Base-by-base conservation (phyloP, 2,329 filamentous ascomycete species). In the Talaromyces atroroseus region DNA sequence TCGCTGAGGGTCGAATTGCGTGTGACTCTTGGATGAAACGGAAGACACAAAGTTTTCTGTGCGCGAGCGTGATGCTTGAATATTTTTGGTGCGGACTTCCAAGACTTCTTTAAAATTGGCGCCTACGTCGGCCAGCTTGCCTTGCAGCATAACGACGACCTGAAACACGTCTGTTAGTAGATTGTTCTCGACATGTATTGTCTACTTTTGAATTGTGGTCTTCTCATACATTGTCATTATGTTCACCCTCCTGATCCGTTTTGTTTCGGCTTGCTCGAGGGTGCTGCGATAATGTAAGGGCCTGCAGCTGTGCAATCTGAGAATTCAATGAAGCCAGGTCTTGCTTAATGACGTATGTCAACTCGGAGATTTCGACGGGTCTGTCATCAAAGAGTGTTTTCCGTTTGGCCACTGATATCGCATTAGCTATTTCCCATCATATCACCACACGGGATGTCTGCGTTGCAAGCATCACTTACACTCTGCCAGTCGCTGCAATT, bases 331-430 rank as follows among this genome's bases (percentile, higher is more conserved):
- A 85, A 1, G 90, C 90, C 52, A 97, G 83, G 68, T 97, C 92
- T 78, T 97, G 92, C 77, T 97, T 97, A 79, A 97, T 96, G 68
- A 97, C 89, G 68, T 92, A 96, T 7, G 92, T 96, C 71, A 96
- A 84, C 74, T 97, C 91, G 72, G 94, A 94, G 72, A 97, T 96
- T 75, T 99, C 94, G 55, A 96, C 89, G 0, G 94, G 91, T 70
- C 90, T 85, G 76, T 99, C 94, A 73, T 99, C 94, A 71, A 99
- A 99, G 45, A 99, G 85, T 10, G 94, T 96, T 75, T 96, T 95
- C 67, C 92, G 86, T 73, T 91, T 92, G n/a, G 94, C 94, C 69
- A 99, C 86, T 89, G 52, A 54, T 7, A 52, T 23, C 24, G 46
- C 16, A 42, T 24, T 42, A 58, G 42, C 7, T 40, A 26, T 21